These are phyloP conservation scores for Sapria himalayana DNA, from an alignment of 345 rosid genomes.

Conservation along the genomic window DNA sequence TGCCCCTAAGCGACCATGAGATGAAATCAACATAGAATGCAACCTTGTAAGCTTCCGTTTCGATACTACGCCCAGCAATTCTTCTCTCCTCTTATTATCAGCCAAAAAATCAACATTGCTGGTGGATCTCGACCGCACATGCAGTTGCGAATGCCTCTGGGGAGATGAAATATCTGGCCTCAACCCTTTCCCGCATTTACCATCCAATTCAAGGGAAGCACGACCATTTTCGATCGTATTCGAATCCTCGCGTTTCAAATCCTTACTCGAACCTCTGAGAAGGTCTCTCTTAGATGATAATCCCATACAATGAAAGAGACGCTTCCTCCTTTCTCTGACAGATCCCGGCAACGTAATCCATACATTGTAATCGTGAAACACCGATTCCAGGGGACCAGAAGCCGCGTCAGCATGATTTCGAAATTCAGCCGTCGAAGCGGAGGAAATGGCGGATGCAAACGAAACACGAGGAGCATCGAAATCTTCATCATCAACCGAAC, in stretches of 20 bases:
- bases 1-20: slow-evolving; percentile 15
- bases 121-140: slow-evolving; percentile 53
- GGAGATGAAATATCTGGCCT: slow-evolving; percentile 6
- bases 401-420: slow-evolving; percentile 9
- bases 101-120: slow-evolving; percentile 35
- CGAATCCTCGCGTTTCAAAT: slow-evolving; percentile 13
- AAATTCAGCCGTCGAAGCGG: slow-evolving; percentile 9
- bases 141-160: slow-evolving; percentile 14
- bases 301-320: slow-evolving; percentile 69
- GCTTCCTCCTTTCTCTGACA: slow-evolving; percentile 44
- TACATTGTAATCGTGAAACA: slow-evolving; percentile 39
- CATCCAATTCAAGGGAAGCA: slow-evolving; percentile 4
- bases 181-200: not conserved
- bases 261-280: slow-evolving; percentile 13
- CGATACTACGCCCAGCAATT: slow-evolving; percentile 29
- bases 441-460: slow-evolving; percentile 31
- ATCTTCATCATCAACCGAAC: slow-evolving; percentile 36
- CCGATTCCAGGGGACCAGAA: slow-evolving; percentile 8
- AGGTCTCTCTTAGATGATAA: slow-evolving; percentile 20
- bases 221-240: slow-evolving; percentile 8
- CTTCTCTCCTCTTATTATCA: slow-evolving; percentile 39
- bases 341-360: slow-evolving; percentile 93
- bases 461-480: slow-evolving; percentile 57
- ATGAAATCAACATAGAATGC: slow-evolving; percentile 25
- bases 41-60: slow-evolving; percentile 57